Base-by-base conservation (phyloP, 148 eudicot genomes). In the Camellia granthamiana region DNA sequence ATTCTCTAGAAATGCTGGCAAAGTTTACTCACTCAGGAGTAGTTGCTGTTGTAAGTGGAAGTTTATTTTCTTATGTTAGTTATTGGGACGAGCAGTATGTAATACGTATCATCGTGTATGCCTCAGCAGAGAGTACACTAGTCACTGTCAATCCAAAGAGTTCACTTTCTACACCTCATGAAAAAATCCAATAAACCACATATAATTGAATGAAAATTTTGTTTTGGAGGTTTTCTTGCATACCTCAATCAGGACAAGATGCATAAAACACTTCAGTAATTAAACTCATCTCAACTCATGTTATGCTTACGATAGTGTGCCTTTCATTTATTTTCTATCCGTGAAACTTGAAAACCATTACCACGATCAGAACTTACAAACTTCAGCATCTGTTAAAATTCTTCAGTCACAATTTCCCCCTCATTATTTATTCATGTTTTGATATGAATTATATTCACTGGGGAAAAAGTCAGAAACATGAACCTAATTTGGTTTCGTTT, bases 11-110 rank as follows among this genome's bases (percentile, higher is more conserved):
- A 77, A 82, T 72, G 67, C 88, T 97, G 76, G 84, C 86, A 80
- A 89, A 92, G 81, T 94, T 86, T 83, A 78, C 69, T 59, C 98
- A 97, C 83, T 69, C 93, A n/a, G 97, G 97, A 88, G 80, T 97
- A 61, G 92, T 85, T 82, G 97, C 99, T 84, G 83, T 97, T 73
- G 99, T 97, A 90, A 80, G 98, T 90, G 59, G 46, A n/a, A 41
- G 38, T n/a, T 10, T 13, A 66, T 81, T 79, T 54, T 38, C 46
- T 43, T 7, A 0, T 54, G n/a, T 0, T 5, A 43, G 47, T 75
- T 52, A 56, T 41, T 12, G 62, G 18, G 54, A 59, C 11, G 18
- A 67, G 54, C 64, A 42, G 41, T 59, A 30, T 62, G 60, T 13
- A 62, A 55, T 52, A 30, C 62, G 55, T 72, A 10, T 73, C 62